These are phyloP conservation scores for Russula dissimulans DNA, from an alignment of 768 basidiomycete species.

Conservation along the genomic window DNA sequence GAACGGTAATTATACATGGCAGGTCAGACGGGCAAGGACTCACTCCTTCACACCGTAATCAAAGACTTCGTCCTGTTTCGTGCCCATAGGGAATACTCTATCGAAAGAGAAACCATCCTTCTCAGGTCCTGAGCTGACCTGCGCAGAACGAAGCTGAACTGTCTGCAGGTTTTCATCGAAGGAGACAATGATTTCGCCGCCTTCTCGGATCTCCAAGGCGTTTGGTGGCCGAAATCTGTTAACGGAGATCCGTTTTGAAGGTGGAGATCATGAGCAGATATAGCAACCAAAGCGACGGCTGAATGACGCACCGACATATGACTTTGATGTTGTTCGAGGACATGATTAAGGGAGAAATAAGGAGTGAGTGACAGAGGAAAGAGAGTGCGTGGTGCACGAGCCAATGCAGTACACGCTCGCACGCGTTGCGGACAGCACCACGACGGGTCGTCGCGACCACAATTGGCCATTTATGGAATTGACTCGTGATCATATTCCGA, in stretches of 20 bases:
- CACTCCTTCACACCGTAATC: conserved; percentile 98
- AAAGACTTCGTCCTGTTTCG: conserved; percentile 89
- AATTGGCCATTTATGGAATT: conserved; percentile 9
- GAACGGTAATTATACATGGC: background rate
- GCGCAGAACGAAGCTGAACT: conserved; percentile 66
- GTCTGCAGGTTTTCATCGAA: conserved; percentile 84
- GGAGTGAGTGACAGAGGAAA: background rate
- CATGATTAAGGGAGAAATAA: conserved; percentile 28
- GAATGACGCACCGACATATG: conserved; percentile 79
- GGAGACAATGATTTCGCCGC: conserved; percentile 81
- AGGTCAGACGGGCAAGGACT: conserved; percentile 27
- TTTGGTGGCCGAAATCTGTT: conserved; percentile 91
- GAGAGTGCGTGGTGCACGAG: background rate
- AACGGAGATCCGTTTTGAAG: background rate
- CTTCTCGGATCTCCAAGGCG: conserved; percentile 78
- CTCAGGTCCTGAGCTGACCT: conserved; percentile 72
- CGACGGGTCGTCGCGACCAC: conserved; percentile 8
- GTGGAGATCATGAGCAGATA: conserved; percentile 3
- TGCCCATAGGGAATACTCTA: conserved; percentile 87
- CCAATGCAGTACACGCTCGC: conserved; percentile 1
- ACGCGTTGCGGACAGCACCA: conserved; percentile 2
- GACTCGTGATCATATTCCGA: background rate
- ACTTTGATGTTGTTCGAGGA: conserved; percentile 92
- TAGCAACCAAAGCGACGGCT: conserved; percentile 7
- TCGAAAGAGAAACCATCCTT: conserved; percentile 98